These are phyloP conservation scores for Solanum microdontum DNA, from an alignment of 257 asterid genomes.

Conservation along the genomic window DNA sequence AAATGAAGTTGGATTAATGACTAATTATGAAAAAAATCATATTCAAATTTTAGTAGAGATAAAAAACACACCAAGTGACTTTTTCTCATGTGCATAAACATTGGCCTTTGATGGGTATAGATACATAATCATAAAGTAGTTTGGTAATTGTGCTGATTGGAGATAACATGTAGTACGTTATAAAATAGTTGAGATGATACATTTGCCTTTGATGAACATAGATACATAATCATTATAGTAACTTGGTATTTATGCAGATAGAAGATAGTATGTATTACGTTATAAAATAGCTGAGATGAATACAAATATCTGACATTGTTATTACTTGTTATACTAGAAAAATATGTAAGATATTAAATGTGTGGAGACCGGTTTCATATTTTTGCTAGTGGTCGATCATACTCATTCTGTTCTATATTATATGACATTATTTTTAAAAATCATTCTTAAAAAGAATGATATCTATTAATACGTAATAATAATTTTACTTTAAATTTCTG, in stretches of 20 bases:
- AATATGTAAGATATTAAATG: not conserved
- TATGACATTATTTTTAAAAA: not conserved
- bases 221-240: not conserved
- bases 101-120: not conserved
- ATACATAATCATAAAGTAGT: not conserved
- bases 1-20: not conserved
- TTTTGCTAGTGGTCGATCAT: not conserved
- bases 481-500: not conserved
- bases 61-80: not conserved
- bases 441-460: not conserved
- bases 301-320: not conserved
- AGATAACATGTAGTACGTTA: not conserved
- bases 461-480: not conserved
- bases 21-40: not conserved
- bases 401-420: not conserved
- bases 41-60: not conserved
- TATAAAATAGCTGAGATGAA: not conserved
- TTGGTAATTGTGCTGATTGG: not conserved
- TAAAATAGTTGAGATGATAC: not conserved
- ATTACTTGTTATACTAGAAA: not conserved
- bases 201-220: not conserved
- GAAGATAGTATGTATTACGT: not conserved
- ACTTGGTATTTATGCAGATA: not conserved
- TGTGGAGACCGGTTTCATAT: not conserved
- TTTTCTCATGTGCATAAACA: not conserved